Base-by-base conservation (phyloP, 768 basidiomycete genomes). In the Mycena chlorophos region DNA sequence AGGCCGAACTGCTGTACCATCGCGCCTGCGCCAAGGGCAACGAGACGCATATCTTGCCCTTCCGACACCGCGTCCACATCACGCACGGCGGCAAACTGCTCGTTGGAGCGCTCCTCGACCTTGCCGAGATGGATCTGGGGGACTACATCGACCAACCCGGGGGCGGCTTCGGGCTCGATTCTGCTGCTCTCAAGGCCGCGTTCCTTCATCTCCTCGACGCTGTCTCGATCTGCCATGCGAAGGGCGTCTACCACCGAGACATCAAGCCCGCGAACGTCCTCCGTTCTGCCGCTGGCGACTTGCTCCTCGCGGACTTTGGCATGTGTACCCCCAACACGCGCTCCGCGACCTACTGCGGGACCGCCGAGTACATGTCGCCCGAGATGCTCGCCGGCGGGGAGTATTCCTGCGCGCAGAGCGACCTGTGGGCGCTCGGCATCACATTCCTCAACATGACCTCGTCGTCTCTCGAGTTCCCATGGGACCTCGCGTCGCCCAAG, bases 181-280 rank as follows among this genome's bases (percentile, higher is more conserved):
- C 78, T 62, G 61, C 57, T 13, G 69, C 78, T 47, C 77, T 84
- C 64, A 75, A 72, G 51, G 51, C 64, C 26, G 75, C 77, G 39
- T 83, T 82, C 69, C 64, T 80, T 12, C 88, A 90, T 72, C 82
- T 89, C 61, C 68, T 90, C 58, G 71, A 76, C 27, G 87, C 86
- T 28, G 77, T 90, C 37, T 75, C 77, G 3, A 88, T 88, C 66
- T 74, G 89, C 22, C 88, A 90, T 58, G 81, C 80, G 54, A 85
- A 86, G 71, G 87, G 87, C 58, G 85, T 90, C 87, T 38, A 38
- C 49, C 57, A 58, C 34, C 49, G 57, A 6, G 57, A 58, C 31
- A 39, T 54, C 6, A 58, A 90, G 71, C 88, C 88, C 1, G 89
- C 89, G 75, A 90, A 90, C 67, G 64, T 90, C 25, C 81, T 89